Percentiles rank a stretch among this genome's conserved stretches.
Evolutionary conservation across 495 filamentous ascomycete genomes (phyloP).

Genomic region (Tuber indicum): DNA sequence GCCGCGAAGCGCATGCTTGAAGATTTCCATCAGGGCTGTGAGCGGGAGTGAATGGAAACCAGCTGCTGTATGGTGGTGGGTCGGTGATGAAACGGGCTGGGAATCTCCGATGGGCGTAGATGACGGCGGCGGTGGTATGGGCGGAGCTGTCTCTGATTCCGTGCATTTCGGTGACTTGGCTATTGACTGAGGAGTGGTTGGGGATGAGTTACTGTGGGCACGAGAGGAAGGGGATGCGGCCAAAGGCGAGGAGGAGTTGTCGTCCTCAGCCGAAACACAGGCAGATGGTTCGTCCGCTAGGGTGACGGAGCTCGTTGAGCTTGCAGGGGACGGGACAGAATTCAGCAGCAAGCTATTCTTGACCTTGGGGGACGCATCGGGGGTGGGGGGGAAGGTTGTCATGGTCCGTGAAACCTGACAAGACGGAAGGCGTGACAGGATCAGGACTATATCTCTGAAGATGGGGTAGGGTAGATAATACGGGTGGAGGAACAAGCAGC

Average conservation of each 20-base stretch:
- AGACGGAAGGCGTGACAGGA: not conserved
- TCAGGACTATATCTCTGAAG: not conserved
- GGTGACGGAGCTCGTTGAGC: slow-evolving; percentile 29
- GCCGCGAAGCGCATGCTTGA: slow-evolving; percentile 24
- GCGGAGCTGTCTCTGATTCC: not conserved
- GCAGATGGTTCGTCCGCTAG: slow-evolving; percentile 32
- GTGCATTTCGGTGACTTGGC: not conserved
- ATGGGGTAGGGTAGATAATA: not conserved
- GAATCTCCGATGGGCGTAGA: slow-evolving; percentile 8
- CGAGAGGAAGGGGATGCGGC: not conserved
- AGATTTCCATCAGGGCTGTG: slow-evolving; percentile 26
- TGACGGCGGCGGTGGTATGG: not conserved
- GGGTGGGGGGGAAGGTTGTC: slow-evolving; percentile 34
- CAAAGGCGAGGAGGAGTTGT: slow-evolving; percentile 13
- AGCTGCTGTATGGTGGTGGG: slow-evolving; percentile 12
- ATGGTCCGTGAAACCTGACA: slow-evolving; percentile 16
- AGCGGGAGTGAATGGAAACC: slow-evolving; percentile 29
- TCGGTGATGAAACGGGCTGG: slow-evolving; percentile 20
- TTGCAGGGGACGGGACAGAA: slow-evolving; percentile 19
- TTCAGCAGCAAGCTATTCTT: slow-evolving; percentile 33
- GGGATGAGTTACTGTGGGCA: not conserved
- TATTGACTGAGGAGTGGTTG: not conserved
- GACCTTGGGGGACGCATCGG: slow-evolving; percentile 34
- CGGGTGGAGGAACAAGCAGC: not conserved
- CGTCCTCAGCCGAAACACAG: slow-evolving; percentile 18